phyloP scores from a whole-genome alignment of 768 basidiomycete genomes.

The Calvatia gigantea region DNA sequence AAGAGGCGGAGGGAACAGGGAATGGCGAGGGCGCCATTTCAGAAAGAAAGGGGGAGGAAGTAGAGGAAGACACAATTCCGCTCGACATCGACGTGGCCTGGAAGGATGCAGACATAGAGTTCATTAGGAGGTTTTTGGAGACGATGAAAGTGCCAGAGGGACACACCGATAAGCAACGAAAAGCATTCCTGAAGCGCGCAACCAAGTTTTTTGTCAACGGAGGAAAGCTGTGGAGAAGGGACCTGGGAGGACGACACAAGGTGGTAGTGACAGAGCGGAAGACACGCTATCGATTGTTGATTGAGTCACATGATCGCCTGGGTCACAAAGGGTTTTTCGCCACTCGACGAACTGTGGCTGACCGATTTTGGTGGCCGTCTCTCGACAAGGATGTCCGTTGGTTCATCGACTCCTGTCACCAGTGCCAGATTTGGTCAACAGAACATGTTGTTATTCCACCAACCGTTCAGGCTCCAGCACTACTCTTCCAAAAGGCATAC shows the following conservation, averaged over 20 bases:
- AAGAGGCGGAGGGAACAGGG: background rate
- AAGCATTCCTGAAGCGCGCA: background rate
- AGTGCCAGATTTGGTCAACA: conserved; percentile 22
- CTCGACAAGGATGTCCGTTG: conserved; percentile 21
- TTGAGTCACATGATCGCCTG: conserved; percentile 21
- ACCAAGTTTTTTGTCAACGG: conserved; percentile 10
- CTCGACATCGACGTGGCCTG: background rate
- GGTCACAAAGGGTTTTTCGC: conserved; percentile 26
- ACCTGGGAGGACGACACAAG: conserved; percentile 19
- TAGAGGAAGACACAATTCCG: background rate
- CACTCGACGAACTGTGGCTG: conserved; percentile 14
- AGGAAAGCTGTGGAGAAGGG: conserved; percentile 18
- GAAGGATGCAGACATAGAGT: background rate
- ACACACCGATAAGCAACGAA: background rate
- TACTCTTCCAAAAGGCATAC: conserved; percentile 32
- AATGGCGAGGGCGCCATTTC: background rate
- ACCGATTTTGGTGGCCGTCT: conserved; percentile 29
- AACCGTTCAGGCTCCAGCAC: conserved; percentile 19
- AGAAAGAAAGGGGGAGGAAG: background rate
- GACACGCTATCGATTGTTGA: conserved; percentile 17
- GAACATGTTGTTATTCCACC: conserved; percentile 23
- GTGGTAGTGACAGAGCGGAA: conserved; percentile 15
- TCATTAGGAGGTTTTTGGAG: conserved; percentile 10
- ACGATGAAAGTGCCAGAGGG: background rate
- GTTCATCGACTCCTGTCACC: conserved; percentile 24